Percentiles rank a stretch among this genome's conserved stretches.
These are phyloP conservation scores for Trypanosoma theileri DNA, from an alignment of 208 protist species.

Conservation along the genomic window DNA sequence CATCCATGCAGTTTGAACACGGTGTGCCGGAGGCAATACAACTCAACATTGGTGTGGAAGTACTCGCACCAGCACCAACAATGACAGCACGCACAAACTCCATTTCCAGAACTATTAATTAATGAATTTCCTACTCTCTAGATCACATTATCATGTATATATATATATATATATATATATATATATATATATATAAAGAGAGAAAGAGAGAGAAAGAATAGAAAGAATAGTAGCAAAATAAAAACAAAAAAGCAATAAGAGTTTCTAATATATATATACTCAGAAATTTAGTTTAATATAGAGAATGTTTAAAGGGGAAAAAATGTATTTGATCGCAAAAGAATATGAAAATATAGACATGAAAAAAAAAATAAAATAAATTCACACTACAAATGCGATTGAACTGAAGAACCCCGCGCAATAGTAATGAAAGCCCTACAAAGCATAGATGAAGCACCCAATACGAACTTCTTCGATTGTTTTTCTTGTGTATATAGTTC, in stretches of 20 bases:
- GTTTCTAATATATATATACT: too few species aligned
- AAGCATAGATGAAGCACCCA: not conserved
- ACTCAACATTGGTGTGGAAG: slow-evolving; percentile 45
- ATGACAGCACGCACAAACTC: slow-evolving; percentile 50
- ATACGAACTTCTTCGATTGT: not conserved
- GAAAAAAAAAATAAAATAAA: slow-evolving; percentile 6
- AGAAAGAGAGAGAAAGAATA: slow-evolving; percentile 2
- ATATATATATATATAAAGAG: not conserved
- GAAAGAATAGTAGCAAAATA: not conserved
- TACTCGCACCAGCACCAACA: slow-evolving; percentile 57
- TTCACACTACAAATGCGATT: not conserved
- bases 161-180: too few species aligned
- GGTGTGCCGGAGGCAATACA: slow-evolving; percentile 34
- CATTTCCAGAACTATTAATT: slow-evolving; percentile 22
- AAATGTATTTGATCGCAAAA: too few species aligned
- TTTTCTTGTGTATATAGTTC: not conserved
- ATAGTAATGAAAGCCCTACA: slow-evolving; percentile 11
- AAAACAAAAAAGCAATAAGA: not conserved
- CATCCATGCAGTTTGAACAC: slow-evolving; percentile 46
- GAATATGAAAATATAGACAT: not conserved
- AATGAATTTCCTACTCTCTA: not conserved
- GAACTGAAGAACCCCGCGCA: not conserved
- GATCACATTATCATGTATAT: not conserved
- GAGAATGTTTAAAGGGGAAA: too few species aligned
- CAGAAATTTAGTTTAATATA: too few species aligned